Evolutionary conservation across 2,329 filamentous ascomycete genomes (phyloP), one percentile per base, ranked within the genome.

Genomic region (Graphilbum fragrans): DNA sequence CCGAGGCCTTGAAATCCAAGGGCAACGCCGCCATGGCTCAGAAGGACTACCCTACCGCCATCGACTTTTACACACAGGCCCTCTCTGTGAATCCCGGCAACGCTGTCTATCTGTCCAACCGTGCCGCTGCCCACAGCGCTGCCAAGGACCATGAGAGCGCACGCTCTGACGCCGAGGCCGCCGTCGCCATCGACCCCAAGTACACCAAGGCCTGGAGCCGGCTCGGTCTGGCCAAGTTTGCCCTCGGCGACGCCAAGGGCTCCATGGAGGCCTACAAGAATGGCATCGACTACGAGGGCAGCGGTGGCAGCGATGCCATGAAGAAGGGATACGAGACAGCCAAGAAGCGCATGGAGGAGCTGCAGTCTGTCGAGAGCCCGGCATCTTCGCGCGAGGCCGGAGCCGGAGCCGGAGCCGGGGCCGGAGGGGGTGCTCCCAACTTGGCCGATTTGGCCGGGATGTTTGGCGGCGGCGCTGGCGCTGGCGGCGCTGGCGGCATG

Each of bases 151-250:
- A 96, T 66, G 77, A 82, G 47, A 80, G 83, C 47, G 92, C 92
- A 12, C 80, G 77, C 53, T 71, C 80, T 47, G 92, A 98, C 60
- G 92, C 92, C 37, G 90, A 96, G 66, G 76, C 92, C 49, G 92
- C 92, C 42, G 85, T 92, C 42, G 75, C 77, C 43, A 74, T 87
- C 41, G 92, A 98, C 61, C 86, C 92, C 12, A 80, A 78, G 59
- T 98, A 96, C 70, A 94, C 88, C 50, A 96, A 98, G 68, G 92
- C 87, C 16, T 98, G 92, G 92, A 92, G 84, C 52, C 77, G 92
- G 47, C 73, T 98, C 18, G 92, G 92, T 18, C 79, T 96, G 32
- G 92, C 92, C 35, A 77, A 82, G 47, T 98, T 90, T 62, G 90
- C 90, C 16, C 75, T 95, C 39, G 90, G 88, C 27, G 90, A 98